Base-by-base conservation (phyloP, 768 basidiomycete species). In the Macrolepiota dolichaula region DNA sequence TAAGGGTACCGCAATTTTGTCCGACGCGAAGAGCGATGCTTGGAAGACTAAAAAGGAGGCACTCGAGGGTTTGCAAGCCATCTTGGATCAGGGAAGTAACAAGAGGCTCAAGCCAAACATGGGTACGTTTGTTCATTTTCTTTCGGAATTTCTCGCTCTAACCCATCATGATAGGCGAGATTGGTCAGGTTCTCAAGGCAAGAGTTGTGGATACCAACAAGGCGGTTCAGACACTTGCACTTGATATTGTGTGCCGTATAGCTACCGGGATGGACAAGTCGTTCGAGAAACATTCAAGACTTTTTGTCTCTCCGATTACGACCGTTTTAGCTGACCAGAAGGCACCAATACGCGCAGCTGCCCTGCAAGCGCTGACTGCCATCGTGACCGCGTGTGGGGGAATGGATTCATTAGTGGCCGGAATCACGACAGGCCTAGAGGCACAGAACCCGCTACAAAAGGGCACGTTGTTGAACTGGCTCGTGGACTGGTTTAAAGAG, bases 41-140 rank as follows among this genome's bases (percentile, higher is more conserved):
- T 99, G 96, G 96, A 98, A 98, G 77, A 86, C 85, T 1, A 89
- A 96, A 75, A 99, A 99, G 72, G 96, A 98, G 68, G 95, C 92
- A 2, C 79, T 98, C 61, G 97, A 98, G 72, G 77, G 79, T 0
- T 72, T 98, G 17, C 89, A 93, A 68, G 86, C 84, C 0, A 82
- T 94, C 61, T 75, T 99, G 36, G 96, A 98, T 68, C 90, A 94
- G 74, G 92, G 92, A 53, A 81, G 85, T 46, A 98, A 98, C 72
- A 96, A 96, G 68, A 87, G 97, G 15, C 71, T 99, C 59, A 98
- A 98, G 73, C 83, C 93, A 24, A 83, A 76, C 9, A 93, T 99
- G 88, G 93, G 94, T 92, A 71, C 64, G 72, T 65, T 51, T 40
- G 38, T 49, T 52, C n/a, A 51, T 56, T 52, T 35, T 9, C 12